A percentile compares a stretch with the other conserved stretches of the same genome.
Evolutionary conservation across 208 protist species (phyloP).

Genomic region (Leptomonas pyrrhocoris): DNA sequence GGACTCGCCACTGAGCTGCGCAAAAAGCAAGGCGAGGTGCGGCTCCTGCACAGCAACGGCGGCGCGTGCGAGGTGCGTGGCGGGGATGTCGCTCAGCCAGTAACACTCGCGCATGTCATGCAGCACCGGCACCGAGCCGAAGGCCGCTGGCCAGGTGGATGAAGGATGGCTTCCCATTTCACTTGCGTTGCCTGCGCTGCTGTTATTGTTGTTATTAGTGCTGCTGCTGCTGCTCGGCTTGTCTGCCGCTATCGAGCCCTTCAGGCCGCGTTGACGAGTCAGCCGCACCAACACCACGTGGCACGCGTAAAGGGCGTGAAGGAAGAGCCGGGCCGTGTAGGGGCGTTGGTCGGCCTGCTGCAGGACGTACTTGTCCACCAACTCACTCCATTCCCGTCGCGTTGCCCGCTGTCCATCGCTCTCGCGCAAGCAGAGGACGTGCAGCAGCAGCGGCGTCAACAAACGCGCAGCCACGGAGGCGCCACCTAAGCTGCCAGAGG

Average conservation of each 20-base stretch:
- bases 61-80: conserved; percentile 46
- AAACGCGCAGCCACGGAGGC: conserved; percentile 29
- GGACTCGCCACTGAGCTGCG: conserved; percentile 65
- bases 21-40: conserved; percentile 54
- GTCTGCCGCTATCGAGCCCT: conserved; percentile 8
- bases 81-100: conserved; percentile 70
- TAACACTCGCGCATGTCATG: conserved; percentile 56
- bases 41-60: conserved; percentile 45
- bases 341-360: conserved; percentile 28
- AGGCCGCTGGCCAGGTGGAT: conserved; percentile 10
- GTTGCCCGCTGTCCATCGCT: conserved; percentile 39
- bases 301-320: conserved; percentile 49
- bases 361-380: conserved; percentile 42
- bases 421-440: conserved; percentile 60
- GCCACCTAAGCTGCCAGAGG: not conserved
- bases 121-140: conserved; percentile 48
- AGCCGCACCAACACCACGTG: conserved; percentile 35
- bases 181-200: not conserved
- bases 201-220: not conserved
- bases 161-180: not conserved
- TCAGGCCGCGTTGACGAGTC: conserved; percentile 50
- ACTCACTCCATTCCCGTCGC: conserved; percentile 43
- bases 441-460: conserved; percentile 56
- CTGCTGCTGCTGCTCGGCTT: not conserved
- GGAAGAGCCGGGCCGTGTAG: conserved; percentile 37